Percentiles rank a stretch among this genome's conserved stretches.
These are phyloP conservation scores for Aspergillus cristatus DNA, from an alignment of 495 filamentous ascomycete species.

Conservation along the genomic window DNA sequence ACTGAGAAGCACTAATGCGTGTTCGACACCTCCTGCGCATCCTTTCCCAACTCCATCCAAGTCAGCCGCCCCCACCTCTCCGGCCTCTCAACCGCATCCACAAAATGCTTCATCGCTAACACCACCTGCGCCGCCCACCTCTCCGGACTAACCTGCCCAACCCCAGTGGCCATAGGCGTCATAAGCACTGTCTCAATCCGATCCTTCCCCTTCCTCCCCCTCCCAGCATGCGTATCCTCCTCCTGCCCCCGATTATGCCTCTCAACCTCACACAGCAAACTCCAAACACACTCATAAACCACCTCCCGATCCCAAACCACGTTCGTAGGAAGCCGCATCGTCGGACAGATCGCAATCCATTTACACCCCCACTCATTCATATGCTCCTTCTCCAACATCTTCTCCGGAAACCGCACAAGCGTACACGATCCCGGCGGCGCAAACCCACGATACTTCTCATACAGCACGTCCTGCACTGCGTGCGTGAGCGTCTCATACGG, in stretches of 20 bases:
- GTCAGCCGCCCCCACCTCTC: conserved; percentile 21
- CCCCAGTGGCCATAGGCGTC: conserved; percentile 39
- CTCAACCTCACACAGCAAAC: conserved; percentile 36
- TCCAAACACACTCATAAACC: conserved; percentile 46
- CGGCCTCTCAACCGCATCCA: conserved; percentile 28
- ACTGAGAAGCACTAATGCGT: conserved; percentile 11
- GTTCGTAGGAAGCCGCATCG: conserved; percentile 34
- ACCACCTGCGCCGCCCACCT: conserved; percentile 42
- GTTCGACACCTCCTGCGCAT: conserved; percentile 17
- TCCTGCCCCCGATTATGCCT: conserved; percentile 27
- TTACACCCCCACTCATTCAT: conserved; percentile 26
- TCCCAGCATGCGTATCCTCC: not conserved
- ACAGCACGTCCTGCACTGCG: conserved; percentile 29
- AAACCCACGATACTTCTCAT: conserved; percentile 38
- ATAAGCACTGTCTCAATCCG: conserved; percentile 36
- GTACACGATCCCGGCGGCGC: conserved; percentile 41
- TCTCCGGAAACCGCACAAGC: conserved; percentile 29
- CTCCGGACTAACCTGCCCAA: conserved; percentile 32
- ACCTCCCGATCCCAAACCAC: conserved; percentile 43
- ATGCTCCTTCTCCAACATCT: conserved; percentile 22
- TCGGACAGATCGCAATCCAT: conserved; percentile 43
- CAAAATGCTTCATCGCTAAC: conserved; percentile 39
- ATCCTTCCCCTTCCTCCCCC: not conserved
- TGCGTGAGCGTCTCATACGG: conserved; percentile 39
- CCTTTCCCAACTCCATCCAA: conserved; percentile 21